Conservation (phyloP, 306 rosid genomes). For the Quercus gilva region DNA sequence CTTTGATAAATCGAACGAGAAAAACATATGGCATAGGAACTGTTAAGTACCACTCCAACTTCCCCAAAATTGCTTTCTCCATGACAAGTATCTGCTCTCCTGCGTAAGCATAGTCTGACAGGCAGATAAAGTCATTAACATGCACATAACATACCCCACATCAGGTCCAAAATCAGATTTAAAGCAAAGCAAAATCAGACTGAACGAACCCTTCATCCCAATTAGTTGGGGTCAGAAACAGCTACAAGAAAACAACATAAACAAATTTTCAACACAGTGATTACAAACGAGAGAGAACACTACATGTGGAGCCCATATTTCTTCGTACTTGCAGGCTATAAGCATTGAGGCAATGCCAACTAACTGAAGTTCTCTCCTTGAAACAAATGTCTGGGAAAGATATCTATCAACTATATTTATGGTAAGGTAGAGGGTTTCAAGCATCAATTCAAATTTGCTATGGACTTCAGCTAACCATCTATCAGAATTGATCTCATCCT, state of each 20-base stretch:
- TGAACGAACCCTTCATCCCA: background rate
- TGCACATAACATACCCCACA: background rate
- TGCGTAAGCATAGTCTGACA: slow-evolving; percentile 46
- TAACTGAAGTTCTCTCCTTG: slow-evolving; percentile 43
- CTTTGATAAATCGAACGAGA: slow-evolving; percentile 43
- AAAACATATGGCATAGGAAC: slow-evolving; percentile 58
- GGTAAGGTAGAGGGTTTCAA: slow-evolving; percentile 55
- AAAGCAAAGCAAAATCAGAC: background rate
- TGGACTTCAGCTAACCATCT: slow-evolving; percentile 64
- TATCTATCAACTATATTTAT: slow-evolving; percentile 51
- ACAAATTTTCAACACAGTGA: too few relatives aligned
- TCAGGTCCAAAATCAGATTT: too few relatives aligned
- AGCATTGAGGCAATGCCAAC: slow-evolving; percentile 58
- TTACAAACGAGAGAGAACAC: background rate
- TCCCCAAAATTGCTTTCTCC: slow-evolving; percentile 51
- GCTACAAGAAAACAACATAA: too few relatives aligned
- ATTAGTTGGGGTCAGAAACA: too few relatives aligned
- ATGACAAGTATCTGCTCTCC: slow-evolving; percentile 33
- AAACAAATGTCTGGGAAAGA: slow-evolving; percentile 40
- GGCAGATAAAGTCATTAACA: slow-evolving; percentile 2
- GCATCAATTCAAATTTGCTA: slow-evolving; percentile 42
- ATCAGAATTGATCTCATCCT: slow-evolving; percentile 56
- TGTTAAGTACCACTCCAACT: slow-evolving; percentile 51
- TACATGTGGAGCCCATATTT: slow-evolving; percentile 48
- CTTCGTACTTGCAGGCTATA: slow-evolving; percentile 63